phyloP scores from a whole-genome alignment of 2,329 filamentous ascomycete genomes.

The Teratosphaeria viscida region DNA sequence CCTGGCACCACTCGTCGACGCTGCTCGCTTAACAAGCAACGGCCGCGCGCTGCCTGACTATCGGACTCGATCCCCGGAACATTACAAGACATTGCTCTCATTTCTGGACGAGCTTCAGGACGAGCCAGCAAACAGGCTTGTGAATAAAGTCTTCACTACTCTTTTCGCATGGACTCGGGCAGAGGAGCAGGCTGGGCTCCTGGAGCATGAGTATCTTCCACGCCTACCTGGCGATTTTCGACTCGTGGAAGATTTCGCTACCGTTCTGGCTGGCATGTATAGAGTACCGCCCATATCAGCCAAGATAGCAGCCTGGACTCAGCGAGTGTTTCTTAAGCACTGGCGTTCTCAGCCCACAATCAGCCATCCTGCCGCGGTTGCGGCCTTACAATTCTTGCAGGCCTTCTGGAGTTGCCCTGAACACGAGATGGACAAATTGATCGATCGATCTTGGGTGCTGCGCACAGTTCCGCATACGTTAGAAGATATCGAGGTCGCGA shows the following conservation, averaged over 20 bases:
- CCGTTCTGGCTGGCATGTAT: not conserved
- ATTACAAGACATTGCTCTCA: not conserved
- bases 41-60: not conserved
- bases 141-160: not conserved
- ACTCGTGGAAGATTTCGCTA: not conserved
- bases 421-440: not conserved
- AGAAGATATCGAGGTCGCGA: slow-evolving; percentile 63
- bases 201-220: not conserved
- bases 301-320: not conserved
- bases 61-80: not conserved
- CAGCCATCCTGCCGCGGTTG: not conserved
- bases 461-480: slow-evolving; percentile 62
- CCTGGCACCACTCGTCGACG: not conserved
- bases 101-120: not conserved
- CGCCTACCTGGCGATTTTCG: not conserved
- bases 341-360: not conserved
- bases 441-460: slow-evolving; percentile 27
- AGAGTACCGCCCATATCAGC: not conserved
- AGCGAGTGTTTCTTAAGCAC: not conserved
- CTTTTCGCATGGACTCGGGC: not conserved
- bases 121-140: not conserved
- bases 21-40: not conserved
- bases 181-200: not conserved
- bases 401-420: not conserved
- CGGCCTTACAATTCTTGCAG: not conserved